phyloP scores from a whole-genome alignment of 208 protist species.

The Leishmania guyanensis region DNA sequence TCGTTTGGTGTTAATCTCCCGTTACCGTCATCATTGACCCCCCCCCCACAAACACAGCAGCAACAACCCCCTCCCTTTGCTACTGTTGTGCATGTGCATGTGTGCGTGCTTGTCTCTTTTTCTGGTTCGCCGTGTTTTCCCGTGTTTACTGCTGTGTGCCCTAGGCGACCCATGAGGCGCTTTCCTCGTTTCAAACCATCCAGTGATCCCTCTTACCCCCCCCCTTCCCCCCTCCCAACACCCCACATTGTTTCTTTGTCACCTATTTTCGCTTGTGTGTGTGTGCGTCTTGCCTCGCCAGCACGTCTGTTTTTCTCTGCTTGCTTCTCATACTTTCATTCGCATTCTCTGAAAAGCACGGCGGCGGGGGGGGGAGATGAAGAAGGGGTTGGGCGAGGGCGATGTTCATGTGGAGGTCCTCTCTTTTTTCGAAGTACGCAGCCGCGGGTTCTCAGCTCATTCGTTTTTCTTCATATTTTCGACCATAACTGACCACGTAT shows the following conservation, averaged over 20 bases:
- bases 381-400: neutral
- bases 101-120: conserved; percentile 1
- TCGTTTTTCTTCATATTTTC: neutral
- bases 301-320: conserved; percentile 2
- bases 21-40: neutral
- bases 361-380: neutral
- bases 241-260: conserved; percentile 2
- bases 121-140: conserved; percentile 17
- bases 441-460: neutral
- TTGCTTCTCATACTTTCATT: neutral
- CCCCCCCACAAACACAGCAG: neutral
- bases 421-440: neutral
- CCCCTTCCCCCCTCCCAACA: neutral
- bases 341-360: neutral
- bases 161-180: neutral
- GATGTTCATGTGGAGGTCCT: neutral
- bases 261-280: neutral
- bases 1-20: neutral
- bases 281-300: neutral
- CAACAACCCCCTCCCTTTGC: neutral
- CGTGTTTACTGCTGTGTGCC: neutral
- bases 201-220: neutral
- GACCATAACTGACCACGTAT: neutral
- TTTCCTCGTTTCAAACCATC: neutral
- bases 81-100: neutral